Conservation (phyloP, 225 moss, liverwort and hornwort species). For the Sphagnum tenellum region DNA sequence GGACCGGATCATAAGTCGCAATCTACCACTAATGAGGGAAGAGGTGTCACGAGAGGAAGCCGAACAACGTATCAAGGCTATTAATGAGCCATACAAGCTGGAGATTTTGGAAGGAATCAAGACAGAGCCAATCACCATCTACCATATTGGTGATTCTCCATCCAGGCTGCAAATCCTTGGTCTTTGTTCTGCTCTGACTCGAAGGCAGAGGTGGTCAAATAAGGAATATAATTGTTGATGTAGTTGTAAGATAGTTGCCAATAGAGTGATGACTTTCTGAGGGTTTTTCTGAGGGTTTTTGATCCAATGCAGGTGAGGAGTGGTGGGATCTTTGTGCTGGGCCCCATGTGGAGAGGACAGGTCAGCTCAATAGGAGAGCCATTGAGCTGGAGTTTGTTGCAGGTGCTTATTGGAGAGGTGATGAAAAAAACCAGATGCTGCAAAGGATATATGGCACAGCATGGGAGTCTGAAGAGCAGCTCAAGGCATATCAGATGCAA, state of each 20-base stretch:
- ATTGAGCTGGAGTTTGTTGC: constrained; percentile 89
- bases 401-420: constrained; percentile 98
- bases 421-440: constrained; percentile 94
- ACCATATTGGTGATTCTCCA: constrained; percentile 47
- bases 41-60: constrained; percentile 94
- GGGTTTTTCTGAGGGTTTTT: no score
- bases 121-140: constrained; percentile 96
- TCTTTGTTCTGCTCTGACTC: neutral
- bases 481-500: constrained; percentile 74
- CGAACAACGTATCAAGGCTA: constrained; percentile 59
- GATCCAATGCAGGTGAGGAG: constrained; percentile 56
- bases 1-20: constrained; percentile 94
- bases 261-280: no score
- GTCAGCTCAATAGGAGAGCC: constrained; percentile 81
- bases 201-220: no score
- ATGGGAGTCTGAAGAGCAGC: constrained; percentile 93
- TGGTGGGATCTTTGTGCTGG: constrained; percentile 99
- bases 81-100: constrained; percentile 98
- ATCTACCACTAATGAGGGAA: constrained; percentile 77
- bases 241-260: no score
- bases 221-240: no score
- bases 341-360: constrained; percentile 88
- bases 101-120: constrained; percentile 91
- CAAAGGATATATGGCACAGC: constrained; percentile 98
- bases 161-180: no score